Percentiles rank a stretch among this genome's conserved stretches.
phyloP scores from a whole-genome alignment of 148 eudicot species.

The Amaranthus cruentus region DNA sequence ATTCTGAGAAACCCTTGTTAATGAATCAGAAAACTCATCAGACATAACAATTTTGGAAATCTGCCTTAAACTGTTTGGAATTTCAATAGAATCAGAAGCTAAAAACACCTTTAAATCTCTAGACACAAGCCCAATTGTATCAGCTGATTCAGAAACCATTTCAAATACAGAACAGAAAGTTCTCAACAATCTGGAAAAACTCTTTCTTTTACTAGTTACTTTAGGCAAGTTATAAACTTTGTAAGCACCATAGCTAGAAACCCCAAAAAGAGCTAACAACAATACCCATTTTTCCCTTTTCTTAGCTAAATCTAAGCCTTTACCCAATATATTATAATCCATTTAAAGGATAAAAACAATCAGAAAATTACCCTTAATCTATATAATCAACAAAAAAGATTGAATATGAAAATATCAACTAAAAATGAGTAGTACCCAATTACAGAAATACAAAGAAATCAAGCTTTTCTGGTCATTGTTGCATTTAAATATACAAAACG shows the following conservation, averaged over 20 bases:
- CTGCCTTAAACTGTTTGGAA: slow-evolving; percentile 80
- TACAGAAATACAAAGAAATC: no score
- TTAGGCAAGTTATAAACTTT: slow-evolving; percentile 52
- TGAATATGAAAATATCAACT: no score
- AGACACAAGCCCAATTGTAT: slow-evolving; percentile 51
- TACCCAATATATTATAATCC: no score
- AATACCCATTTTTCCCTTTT: no score
- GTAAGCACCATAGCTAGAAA: slow-evolving; percentile 62
- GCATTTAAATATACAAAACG: no score
- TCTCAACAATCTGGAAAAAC: slow-evolving; percentile 36
- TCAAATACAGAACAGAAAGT: slow-evolving; percentile 49
- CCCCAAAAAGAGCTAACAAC: slow-evolving; percentile 31
- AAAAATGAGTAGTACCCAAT: no score
- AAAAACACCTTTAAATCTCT: slow-evolving; percentile 71
- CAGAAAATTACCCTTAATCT: no score
- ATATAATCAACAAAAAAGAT: no score
- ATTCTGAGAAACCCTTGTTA: slow-evolving; percentile 51
- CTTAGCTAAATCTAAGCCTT: no score
- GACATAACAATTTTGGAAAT: slow-evolving; percentile 61
- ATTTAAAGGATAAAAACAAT: no score
- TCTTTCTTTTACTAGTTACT: slow-evolving; percentile 51
- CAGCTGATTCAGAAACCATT: slow-evolving; percentile 68
- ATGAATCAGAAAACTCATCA: slow-evolving; percentile 54
- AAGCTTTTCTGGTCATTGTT: no score
- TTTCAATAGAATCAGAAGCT: slow-evolving; percentile 60